Percentiles rank a stretch among this genome's conserved stretches.
Evolutionary conservation across 2,329 filamentous ascomycete species (phyloP).

Genomic region (Achaetomium macrosporum): DNA sequence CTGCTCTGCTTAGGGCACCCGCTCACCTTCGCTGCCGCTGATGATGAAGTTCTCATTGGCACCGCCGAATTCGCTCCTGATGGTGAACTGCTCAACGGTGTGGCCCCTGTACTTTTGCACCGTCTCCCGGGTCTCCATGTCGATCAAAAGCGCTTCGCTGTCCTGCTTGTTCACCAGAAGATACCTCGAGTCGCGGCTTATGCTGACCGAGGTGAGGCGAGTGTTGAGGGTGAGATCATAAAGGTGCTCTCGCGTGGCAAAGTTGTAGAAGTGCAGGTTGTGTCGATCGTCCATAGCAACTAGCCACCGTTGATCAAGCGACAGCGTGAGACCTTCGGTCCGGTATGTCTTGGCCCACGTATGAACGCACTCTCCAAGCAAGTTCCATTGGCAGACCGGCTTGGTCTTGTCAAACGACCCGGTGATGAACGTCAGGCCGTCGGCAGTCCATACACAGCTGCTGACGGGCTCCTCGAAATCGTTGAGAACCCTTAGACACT

Average conservation of each 20-base stretch:
- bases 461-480: constrained; percentile 80
- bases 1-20: too few species aligned
- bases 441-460: constrained; percentile 80
- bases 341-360: constrained; percentile 67
- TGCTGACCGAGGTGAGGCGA: constrained; percentile 70
- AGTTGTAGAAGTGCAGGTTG: constrained; percentile 77
- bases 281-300: constrained; percentile 68
- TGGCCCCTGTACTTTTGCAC: constrained; percentile 72
- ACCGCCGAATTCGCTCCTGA: constrained; percentile 79
- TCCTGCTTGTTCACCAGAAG: constrained; percentile 78
- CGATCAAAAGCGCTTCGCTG: constrained; percentile 70
- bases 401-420: constrained; percentile 64
- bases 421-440: constrained; percentile 71
- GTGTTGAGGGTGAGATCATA: constrained; percentile 65
- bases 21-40: constrained; percentile 83
- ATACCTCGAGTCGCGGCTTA: constrained; percentile 74
- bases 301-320: constrained; percentile 70
- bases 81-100: constrained; percentile 68
- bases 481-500: constrained; percentile 56
- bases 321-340: constrained; percentile 80
- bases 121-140: constrained; percentile 66
- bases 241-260: constrained; percentile 65
- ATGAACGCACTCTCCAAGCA: constrained; percentile 55
- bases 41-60: constrained; percentile 88
- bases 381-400: constrained; percentile 65